These are phyloP conservation scores for Syncephalis fuscata DNA, from an alignment of 371 early-diverging fungal genomes.

Conservation along the genomic window DNA sequence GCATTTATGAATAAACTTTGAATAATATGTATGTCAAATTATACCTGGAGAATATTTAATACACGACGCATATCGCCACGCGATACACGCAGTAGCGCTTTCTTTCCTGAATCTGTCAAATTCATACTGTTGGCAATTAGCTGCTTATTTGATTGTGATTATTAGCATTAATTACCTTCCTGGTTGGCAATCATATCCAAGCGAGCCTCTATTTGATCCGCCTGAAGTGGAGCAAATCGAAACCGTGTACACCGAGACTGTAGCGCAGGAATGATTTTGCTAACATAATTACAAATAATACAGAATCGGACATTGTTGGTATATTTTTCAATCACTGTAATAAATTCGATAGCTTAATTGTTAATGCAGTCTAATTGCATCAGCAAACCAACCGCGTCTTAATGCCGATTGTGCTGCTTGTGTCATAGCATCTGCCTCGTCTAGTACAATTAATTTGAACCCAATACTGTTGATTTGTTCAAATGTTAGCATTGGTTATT, in stretches of 20 bases:
- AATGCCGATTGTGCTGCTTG: slow-evolving; percentile 92
- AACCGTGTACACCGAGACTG: slow-evolving; percentile 98
- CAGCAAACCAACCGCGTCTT: slow-evolving; percentile 49
- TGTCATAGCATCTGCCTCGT: slow-evolving; percentile 99
- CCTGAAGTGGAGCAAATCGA: slow-evolving; percentile 83
- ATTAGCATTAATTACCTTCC: slow-evolving; percentile 34
- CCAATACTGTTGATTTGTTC: slow-evolving; percentile 25
- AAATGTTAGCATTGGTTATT: background rate
- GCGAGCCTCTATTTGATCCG: slow-evolving; percentile 54
- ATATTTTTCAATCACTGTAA: slow-evolving; percentile 92
- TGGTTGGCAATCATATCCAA: slow-evolving; percentile 51
- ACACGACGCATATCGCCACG: slow-evolving; percentile 96
- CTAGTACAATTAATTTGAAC: slow-evolving; percentile 92
- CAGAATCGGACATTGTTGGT: slow-evolving; percentile 95
- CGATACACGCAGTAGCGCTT: slow-evolving; percentile 61
- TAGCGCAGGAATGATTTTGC: slow-evolving; percentile 96
- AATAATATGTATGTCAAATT: background rate
- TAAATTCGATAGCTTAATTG: background rate
- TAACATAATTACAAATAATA: slow-evolving; percentile 97
- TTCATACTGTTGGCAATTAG: slow-evolving; percentile 28
- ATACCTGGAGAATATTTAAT: slow-evolving; percentile 85
- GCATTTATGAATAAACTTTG: slow-evolving; percentile 1
- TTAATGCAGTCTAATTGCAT: background rate
- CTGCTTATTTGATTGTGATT: background rate
- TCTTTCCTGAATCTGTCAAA: slow-evolving; percentile 62